These are phyloP conservation scores for Euphorbia celastroides DNA, from an alignment of 441 rosid species.

Conservation along the genomic window DNA sequence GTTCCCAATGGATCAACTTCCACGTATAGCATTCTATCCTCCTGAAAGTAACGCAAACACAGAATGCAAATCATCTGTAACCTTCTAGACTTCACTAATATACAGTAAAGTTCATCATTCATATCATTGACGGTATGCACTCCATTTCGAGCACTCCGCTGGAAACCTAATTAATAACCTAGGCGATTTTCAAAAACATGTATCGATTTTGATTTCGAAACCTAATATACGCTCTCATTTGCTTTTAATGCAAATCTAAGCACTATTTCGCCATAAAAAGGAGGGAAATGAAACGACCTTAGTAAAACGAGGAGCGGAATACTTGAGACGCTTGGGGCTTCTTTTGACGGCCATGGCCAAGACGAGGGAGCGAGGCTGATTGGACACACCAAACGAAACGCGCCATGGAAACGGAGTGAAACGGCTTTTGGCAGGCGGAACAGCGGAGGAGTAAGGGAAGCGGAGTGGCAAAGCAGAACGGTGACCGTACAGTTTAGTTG, in stretches of 20 bases:
- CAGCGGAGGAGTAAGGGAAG: slow-evolving; percentile 14
- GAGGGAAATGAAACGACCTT: slow-evolving; percentile 34
- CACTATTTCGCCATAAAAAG: not conserved
- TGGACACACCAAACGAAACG: slow-evolving; percentile 27
- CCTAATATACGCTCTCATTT: not conserved
- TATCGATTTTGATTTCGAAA: not conserved
- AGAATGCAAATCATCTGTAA: not conserved
- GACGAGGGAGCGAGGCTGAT: slow-evolving; percentile 24
- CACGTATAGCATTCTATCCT: slow-evolving; percentile 51
- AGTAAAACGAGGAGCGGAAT: slow-evolving; percentile 65
- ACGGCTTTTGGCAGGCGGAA: slow-evolving; percentile 17
- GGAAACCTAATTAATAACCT: not conserved
- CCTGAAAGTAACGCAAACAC: slow-evolving; percentile 28
- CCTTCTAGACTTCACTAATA: not conserved
- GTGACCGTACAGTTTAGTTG: slow-evolving; percentile 19
- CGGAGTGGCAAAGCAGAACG: slow-evolving; percentile 17
- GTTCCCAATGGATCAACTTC: slow-evolving; percentile 69
- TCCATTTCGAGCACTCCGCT: not conserved
- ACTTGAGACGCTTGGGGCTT: slow-evolving; percentile 93
- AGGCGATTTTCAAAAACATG: not conserved
- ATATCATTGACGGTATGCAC: no score
- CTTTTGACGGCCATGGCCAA: slow-evolving; percentile 58
- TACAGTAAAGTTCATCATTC: not conserved
- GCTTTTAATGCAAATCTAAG: not conserved
- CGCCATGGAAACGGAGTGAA: slow-evolving; percentile 20